Conservation (phyloP, 2,329 filamentous ascomycete species). For the Bertia moriformis region DNA sequence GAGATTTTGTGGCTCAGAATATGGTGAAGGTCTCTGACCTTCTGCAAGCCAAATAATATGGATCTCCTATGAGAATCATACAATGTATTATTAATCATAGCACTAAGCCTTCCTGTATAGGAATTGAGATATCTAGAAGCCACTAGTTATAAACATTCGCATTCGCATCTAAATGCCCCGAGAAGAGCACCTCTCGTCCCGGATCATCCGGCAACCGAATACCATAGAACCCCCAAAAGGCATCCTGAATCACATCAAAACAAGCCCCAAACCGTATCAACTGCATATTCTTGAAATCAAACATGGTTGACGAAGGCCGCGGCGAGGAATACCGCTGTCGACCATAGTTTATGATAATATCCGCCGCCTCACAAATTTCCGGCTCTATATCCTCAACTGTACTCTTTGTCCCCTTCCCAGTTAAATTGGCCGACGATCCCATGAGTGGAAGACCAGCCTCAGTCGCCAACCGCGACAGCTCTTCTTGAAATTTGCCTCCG, state of each 20-base stretch:
- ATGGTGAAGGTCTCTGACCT: too few species aligned
- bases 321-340: constrained; percentile 10
- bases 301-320: constrained; percentile 12
- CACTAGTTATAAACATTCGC: too few species aligned
- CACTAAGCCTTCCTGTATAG: too few species aligned
- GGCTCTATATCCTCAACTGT: constrained; percentile 13
- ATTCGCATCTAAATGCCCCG: too few species aligned
- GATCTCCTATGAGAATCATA: too few species aligned
- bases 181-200: too few species aligned
- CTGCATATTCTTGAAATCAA: constrained; percentile 10
- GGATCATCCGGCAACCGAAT: background rate
- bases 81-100: too few species aligned
- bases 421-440: constrained; percentile 15
- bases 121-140: too few species aligned
- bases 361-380: constrained; percentile 11
- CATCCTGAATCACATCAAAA: constrained; percentile 13
- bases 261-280: constrained; percentile 13
- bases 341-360: constrained; percentile 16
- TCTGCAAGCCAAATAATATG: too few species aligned
- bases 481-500: constrained; percentile 11
- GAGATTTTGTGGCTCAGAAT: background rate
- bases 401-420: constrained; percentile 12
- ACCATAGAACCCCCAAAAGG: background rate
- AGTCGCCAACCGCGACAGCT: constrained; percentile 9
- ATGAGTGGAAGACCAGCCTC: constrained; percentile 9